phyloP scores from a whole-genome alignment of 2,329 filamentous ascomycete species.

The Fusarium mundagurra region DNA sequence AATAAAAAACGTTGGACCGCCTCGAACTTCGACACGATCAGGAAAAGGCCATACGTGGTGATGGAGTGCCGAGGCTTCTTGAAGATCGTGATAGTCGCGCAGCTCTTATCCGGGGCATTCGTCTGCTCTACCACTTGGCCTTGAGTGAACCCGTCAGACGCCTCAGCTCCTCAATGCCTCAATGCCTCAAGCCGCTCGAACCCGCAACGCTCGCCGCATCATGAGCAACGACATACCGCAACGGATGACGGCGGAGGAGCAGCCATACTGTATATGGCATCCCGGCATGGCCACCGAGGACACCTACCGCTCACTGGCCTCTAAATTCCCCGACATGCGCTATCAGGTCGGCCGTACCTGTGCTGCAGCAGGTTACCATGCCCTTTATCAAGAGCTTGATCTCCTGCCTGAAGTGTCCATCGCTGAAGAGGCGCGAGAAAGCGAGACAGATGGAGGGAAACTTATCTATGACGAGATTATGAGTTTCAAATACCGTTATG shows the following conservation, averaged over 20 bases:
- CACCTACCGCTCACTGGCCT: not conserved
- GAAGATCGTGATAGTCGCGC: not conserved
- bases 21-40: not conserved
- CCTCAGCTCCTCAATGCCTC: not conserved
- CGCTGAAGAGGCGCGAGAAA: not conserved
- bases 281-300: not conserved
- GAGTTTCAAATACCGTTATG: not conserved
- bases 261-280: not conserved
- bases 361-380: not conserved
- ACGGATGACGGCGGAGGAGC: not conserved
- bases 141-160: not conserved
- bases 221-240: not conserved
- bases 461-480: not conserved
- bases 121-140: not conserved
- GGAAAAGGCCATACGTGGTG: not conserved
- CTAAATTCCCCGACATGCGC: not conserved
- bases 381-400: not conserved
- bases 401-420: not conserved
- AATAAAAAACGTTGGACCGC: not conserved
- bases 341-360: not conserved
- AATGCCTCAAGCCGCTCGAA: not conserved
- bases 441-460: not conserved
- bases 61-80: not conserved
- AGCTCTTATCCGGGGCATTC: not conserved
- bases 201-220: not conserved